Evolutionary conservation across 2,329 filamentous ascomycete genomes (phyloP).

Genomic region (Sordariomycetes sp.): DNA sequence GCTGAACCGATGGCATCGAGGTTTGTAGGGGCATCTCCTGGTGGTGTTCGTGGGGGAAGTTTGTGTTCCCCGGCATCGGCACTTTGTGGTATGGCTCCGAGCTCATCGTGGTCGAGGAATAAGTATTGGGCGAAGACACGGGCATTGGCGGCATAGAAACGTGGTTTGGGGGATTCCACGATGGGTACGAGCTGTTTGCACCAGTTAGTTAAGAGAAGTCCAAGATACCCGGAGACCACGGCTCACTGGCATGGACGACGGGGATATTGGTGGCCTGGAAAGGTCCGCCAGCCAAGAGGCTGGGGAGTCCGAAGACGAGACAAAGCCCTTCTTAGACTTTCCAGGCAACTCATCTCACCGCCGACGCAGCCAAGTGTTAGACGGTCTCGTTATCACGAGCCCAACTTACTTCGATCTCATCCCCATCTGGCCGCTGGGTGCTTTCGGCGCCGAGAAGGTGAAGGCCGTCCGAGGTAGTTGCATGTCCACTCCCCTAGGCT

Average conservation of each 20-base stretch:
- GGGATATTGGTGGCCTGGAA: neutral
- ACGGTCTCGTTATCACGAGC: neutral
- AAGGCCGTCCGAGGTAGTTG: constrained; percentile 47
- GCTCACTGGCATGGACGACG: neutral
- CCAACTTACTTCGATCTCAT: constrained; percentile 48
- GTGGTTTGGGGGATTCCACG: constrained; percentile 38
- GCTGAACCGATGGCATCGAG: constrained; percentile 33
- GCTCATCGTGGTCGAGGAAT: constrained; percentile 39
- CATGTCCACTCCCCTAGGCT: constrained; percentile 39
- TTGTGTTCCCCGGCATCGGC: constrained; percentile 34
- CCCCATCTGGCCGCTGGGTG: constrained; percentile 40
- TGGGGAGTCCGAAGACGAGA: neutral
- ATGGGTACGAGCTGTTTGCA: constrained; percentile 41
- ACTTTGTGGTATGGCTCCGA: constrained; percentile 42
- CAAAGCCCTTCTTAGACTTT: neutral
- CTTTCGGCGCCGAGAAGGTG: constrained; percentile 46
- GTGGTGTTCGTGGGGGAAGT: constrained; percentile 37
- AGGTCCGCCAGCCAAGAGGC: neutral
- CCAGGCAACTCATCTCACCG: neutral
- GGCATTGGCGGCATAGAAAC: constrained; percentile 37
- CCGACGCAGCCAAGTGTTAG: neutral
- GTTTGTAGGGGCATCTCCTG: constrained; percentile 41
- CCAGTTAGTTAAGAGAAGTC: neutral
- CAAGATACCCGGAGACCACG: neutral
- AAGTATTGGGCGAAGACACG: constrained; percentile 30